Base-by-base conservation (phyloP, 352 stramenopile genomes). In the Pilasporangium apinafurcum region DNA sequence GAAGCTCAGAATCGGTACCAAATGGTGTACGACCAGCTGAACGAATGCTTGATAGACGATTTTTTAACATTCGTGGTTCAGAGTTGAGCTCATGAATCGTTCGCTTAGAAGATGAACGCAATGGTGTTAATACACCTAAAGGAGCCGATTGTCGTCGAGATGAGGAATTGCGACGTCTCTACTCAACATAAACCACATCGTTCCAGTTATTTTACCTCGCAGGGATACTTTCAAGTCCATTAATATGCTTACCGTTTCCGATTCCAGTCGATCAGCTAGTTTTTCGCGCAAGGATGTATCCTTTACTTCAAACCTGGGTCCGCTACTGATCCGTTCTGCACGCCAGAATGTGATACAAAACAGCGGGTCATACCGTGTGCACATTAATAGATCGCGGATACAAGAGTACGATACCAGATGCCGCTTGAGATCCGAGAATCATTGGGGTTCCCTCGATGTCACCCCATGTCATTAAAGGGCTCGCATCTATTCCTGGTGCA, bases 391-490 rank as follows among this genome's bases (percentile, higher is more conserved):
- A 44, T 29, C 10, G 16, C 21, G 0, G 20, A 25, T 32, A 4
- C 13, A 3, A 27, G 7, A 5, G 6, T 5, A 10, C 9, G 33
- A 5, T 51, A 91, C 79, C 62, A 68, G 64, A 53, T 2, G 58
- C 70, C 3, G 53, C 48, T 29, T 50, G 18, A 5, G 58, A 45
- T 16, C 69, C 59, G 10, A 92, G 56, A 31, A 76, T 65, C 44
- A 79, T 71, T 7, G 82, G 82, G 14, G 82, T 94, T 17, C 56
- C 70, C 68, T 90, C 82, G 45, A 94, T 92, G 13, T 82, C 69
- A 24, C 82, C 82, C 82, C 82, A 94, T 0, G 82, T 94, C 69
- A 94, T 87, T 10, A 94, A 37, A 20, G 82, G 82, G 48, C 74
- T 91, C 5, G 68, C 72, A 50, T 87, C 64, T 3, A 87, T 59